phyloP scores from a whole-genome alignment of 306 rosid species.

The Acacia melanoxylon region DNA sequence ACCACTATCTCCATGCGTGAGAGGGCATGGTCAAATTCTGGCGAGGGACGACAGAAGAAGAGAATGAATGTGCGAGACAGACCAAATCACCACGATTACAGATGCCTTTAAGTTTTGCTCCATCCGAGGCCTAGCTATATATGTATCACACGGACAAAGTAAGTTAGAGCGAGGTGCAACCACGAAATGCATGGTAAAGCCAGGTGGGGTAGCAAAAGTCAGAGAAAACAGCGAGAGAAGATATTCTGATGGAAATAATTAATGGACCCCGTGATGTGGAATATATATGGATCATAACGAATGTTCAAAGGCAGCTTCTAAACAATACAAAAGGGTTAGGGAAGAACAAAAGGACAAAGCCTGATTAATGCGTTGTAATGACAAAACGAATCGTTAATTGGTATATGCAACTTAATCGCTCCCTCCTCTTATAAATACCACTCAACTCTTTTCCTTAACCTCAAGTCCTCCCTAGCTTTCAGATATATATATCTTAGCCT shows the following conservation, averaged over 20 bases:
- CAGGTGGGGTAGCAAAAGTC: not conserved
- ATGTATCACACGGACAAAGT: not conserved
- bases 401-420: slow-evolving; percentile 42
- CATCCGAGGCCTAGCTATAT: no score
- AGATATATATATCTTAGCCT: slow-evolving; percentile 5
- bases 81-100: not conserved
- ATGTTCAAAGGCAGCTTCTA: slow-evolving; percentile 33
- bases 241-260: not conserved
- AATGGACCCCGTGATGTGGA: slow-evolving; percentile 43
- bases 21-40: not conserved
- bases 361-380: slow-evolving; percentile 8
- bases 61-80: not conserved
- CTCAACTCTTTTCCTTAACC: slow-evolving; percentile 23
- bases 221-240: slow-evolving; percentile 12
- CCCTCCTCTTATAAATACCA: slow-evolving; percentile 48
- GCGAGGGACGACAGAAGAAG: not conserved
- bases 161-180: not conserved
- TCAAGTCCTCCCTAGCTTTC: slow-evolving; percentile 26
- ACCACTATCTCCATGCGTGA: not conserved
- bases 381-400: slow-evolving; percentile 10
- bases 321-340: slow-evolving; percentile 2
- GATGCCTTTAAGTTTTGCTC: not conserved
- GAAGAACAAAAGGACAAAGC: slow-evolving; percentile 12
- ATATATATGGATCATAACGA: slow-evolving; percentile 41
- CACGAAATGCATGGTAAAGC: slow-evolving; percentile 16